phyloP scores from a whole-genome alignment of 176 grass and related monocot genomes.

The Zea luxurians region DNA sequence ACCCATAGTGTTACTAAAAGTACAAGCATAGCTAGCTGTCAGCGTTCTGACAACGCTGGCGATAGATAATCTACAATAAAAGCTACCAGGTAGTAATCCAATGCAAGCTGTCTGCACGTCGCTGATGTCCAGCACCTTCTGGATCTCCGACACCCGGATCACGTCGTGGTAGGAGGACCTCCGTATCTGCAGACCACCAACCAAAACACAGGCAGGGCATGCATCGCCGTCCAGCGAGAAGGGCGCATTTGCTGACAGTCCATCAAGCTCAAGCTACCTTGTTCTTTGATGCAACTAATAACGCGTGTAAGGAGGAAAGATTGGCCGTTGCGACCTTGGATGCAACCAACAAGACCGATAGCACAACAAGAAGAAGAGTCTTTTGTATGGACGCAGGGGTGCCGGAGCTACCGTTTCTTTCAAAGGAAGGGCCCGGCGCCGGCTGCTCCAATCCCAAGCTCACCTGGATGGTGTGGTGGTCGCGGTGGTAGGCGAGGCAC shows the following conservation, averaged over 20 bases:
- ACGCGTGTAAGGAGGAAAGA: constrained; percentile 34
- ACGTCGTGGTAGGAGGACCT: constrained; percentile 96
- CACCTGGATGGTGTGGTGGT: constrained; percentile 90
- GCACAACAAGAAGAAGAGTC: not conserved
- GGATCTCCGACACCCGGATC: constrained; percentile 93
- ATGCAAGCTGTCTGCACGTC: constrained; percentile 63
- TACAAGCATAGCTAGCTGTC: too few relatives aligned
- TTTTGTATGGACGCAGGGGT: constrained; percentile 20
- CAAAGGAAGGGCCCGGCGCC: constrained; percentile 4
- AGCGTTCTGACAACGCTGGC: too few relatives aligned
- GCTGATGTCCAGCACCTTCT: constrained; percentile 90
- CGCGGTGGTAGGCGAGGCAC: constrained; percentile 79
- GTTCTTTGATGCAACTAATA: not conserved
- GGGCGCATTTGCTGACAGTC: constrained; percentile 4
- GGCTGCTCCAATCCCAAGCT: constrained; percentile 12
- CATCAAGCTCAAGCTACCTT: constrained; percentile 15
- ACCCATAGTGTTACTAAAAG: not conserved
- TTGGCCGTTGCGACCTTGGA: constrained; percentile 27
- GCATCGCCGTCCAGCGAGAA: constrained; percentile 9
- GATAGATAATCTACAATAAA: too few relatives aligned
- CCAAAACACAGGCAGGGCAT: too few relatives aligned
- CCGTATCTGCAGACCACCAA: constrained; percentile 53
- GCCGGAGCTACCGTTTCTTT: constrained; percentile 25
- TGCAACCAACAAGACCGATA: not conserved
- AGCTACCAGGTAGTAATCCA: too few relatives aligned